phyloP scores from a whole-genome alignment of 176 grass and related monocot genomes.

The Cenchrus purpureus region DNA sequence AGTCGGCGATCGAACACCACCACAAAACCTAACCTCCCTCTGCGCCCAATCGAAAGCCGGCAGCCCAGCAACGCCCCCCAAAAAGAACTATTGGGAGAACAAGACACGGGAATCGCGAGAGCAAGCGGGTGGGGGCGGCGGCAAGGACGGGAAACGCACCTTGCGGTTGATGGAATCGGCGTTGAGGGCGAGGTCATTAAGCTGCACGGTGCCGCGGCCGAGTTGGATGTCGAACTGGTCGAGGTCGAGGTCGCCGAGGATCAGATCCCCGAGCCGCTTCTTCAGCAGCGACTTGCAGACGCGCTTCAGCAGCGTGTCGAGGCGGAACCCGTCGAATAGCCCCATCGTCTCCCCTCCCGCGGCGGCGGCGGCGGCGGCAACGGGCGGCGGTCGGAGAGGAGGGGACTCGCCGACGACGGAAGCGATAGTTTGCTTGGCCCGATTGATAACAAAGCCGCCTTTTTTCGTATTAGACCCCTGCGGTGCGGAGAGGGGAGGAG shows the following conservation, averaged over 20 bases:
- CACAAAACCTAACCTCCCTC: background rate
- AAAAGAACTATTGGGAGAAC: background rate
- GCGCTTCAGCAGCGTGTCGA: conserved; percentile 73
- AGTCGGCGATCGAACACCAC: background rate
- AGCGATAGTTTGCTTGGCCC: conserved; percentile 28
- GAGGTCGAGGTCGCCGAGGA: conserved; percentile 93
- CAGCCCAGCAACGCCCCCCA: background rate
- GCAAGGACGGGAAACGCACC: conserved; percentile 34
- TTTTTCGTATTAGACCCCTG: conserved; percentile 21
- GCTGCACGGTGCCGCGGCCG: conserved; percentile 61
- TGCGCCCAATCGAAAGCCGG: background rate
- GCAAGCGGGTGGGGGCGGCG: no score
- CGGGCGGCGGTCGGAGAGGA: background rate
- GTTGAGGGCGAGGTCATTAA: conserved; percentile 90
- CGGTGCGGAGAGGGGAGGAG: background rate
- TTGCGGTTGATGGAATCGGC: conserved; percentile 84
- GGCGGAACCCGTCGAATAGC: conserved; percentile 47
- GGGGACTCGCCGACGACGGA: background rate
- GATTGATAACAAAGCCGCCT: conserved; percentile 8
- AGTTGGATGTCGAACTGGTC: conserved; percentile 95
- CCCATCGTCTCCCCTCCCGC: conserved; percentile 41
- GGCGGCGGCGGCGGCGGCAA: background rate
- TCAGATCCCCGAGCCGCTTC: conserved; percentile 90
- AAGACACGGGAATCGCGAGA: background rate
- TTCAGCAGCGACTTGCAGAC: conserved; percentile 90